Percentiles rank a stretch among this genome's conserved stretches.
Evolutionary conservation across 257 asterid species (phyloP).

Genomic region (Scutellaria barbata): DNA sequence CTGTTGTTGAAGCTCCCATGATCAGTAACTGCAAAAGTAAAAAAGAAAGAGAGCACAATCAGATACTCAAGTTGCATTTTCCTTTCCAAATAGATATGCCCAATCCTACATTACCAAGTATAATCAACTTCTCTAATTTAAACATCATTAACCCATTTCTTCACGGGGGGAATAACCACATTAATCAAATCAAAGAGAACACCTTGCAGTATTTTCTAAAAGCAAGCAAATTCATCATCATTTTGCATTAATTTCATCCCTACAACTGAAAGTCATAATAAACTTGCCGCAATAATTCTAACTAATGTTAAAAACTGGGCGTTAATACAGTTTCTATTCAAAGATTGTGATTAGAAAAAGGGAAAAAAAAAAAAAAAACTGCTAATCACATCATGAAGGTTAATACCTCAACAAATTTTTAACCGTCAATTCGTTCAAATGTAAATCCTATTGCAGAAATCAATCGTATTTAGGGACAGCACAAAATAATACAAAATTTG

Average conservation of each 20-base stretch:
- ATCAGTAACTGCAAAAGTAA: conserved; percentile 55
- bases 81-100: conserved; percentile 18
- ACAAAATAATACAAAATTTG: background rate
- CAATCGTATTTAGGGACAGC: background rate
- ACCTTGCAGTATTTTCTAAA: conserved; percentile 8
- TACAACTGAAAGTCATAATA: background rate
- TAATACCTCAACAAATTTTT: background rate
- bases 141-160: conserved; percentile 24
- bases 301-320: background rate
- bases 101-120: conserved; percentile 23
- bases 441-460: conserved; percentile 14
- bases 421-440: background rate
- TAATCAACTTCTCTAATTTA: conserved; percentile 23
- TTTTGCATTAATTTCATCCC: conserved; percentile 29
- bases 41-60: conserved; percentile 17
- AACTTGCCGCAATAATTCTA: conserved; percentile 21
- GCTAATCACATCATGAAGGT: conserved; percentile 7
- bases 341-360: background rate
- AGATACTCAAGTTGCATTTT: conserved; percentile 26
- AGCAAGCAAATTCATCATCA: background rate
- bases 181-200: conserved; percentile 1
- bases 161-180: conserved; percentile 27
- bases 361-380: background rate
- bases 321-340: background rate
- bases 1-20: conserved; percentile 87